Base-by-base conservation (phyloP, 805 yeast genomes). In the Candida wancherniae region DNA sequence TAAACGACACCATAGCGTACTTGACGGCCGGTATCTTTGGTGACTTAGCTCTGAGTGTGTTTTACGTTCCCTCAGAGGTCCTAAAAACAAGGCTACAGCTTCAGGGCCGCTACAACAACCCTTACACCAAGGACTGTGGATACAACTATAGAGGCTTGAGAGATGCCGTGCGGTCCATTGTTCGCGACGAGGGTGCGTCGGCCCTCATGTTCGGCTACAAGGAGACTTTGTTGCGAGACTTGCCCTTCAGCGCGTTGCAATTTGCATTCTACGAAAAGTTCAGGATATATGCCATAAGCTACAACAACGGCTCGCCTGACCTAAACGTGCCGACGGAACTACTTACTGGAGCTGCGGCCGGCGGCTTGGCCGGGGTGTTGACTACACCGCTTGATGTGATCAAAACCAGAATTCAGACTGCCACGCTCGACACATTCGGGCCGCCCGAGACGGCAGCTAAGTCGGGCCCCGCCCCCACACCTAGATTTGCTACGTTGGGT, bases 61-160 rank as follows among this genome's bases (percentile, higher is more conserved):
- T 85, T 20, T 92, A 90, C 48, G 99, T 92, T 7, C 99, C 99
- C 5, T 77, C 88, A 17, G 99, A 92, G 53, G 97, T 92, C 6
- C 59, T 92, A 33, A 92, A 92, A 55, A 87, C 98, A 6, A 69
- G 99, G 47, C 58, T 92, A 25, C 99, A 92, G 61, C 66, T 92
- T 29, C 98, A 92, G 59, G 97, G 97, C 1, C 71, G 80, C 19
- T 71, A 74, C 57, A 86, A 88, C 57, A 90, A 88, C 53, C 81
- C 81, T 2, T 66, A 69, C 55, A 87, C 86, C 41, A 49, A 45
- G 28, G 64, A 71, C 15, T 77, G 88, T 22, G 96, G 96, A 0
- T 92, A 92, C 58, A 88, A 88, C 54, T 90, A 90, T 56, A 67
- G 65, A 27, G 82, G 84, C n/a, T 63, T 86, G 24, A 47, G 67